phyloP scores from a whole-genome alignment of 495 filamentous ascomycete genomes.

The Annulohypoxylon bovei region DNA sequence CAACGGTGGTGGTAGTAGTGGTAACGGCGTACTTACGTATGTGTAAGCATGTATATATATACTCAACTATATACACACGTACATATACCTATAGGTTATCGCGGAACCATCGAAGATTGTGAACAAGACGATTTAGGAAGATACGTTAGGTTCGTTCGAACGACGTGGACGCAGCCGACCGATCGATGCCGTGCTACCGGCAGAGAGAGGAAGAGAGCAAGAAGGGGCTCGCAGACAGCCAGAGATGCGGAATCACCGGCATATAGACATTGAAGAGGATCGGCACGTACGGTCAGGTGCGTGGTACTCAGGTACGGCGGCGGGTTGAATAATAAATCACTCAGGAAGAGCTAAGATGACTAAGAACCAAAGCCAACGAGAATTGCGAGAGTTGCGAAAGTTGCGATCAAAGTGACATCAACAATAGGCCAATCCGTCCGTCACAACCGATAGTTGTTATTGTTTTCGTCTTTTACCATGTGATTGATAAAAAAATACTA shows the following conservation, averaged over 20 bases:
- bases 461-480: conserved; percentile 28
- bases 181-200: conserved; percentile 5
- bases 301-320: not conserved
- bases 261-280: conserved; percentile 42
- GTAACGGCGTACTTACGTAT: conserved; percentile 4
- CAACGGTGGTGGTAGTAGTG: not conserved
- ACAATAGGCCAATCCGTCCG: conserved; percentile 12
- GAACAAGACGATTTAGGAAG: conserved; percentile 2
- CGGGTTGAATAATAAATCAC: conserved; percentile 36
- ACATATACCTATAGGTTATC: conserved; percentile 27
- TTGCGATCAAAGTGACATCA: conserved; percentile 33
- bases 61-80: conserved; percentile 21
- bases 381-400: not conserved
- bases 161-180: conserved; percentile 17
- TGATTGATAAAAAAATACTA: conserved; percentile 38
- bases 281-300: conserved; percentile 33
- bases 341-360: conserved; percentile 33
- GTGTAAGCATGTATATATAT: conserved; percentile 32
- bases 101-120: conserved; percentile 21
- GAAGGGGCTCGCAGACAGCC: conserved; percentile 32
- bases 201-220: conserved; percentile 2
- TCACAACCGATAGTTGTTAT: conserved; percentile 9
- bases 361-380: conserved; percentile 33
- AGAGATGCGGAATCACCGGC: conserved; percentile 44
- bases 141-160: conserved; percentile 8